These are phyloP conservation scores for Magnusiomyces ingens DNA, from an alignment of 1,139 yeast species.

Conservation along the genomic window DNA sequence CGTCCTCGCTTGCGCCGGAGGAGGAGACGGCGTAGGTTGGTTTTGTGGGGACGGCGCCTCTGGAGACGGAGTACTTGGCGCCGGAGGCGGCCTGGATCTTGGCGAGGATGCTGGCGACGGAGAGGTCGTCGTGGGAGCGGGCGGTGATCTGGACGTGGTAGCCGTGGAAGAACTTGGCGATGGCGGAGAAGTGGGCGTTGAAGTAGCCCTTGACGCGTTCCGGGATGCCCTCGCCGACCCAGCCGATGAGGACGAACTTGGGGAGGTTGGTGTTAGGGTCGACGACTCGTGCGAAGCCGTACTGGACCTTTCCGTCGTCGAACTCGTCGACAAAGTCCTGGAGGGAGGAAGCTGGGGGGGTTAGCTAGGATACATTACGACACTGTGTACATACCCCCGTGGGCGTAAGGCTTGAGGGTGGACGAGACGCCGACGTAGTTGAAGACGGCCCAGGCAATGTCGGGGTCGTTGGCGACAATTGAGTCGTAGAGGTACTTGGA, in stretches of 20 bases:
- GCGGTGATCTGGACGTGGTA: slow-evolving; percentile 96
- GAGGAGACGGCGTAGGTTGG: slow-evolving; percentile 32
- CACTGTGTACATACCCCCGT: slow-evolving; percentile 26
- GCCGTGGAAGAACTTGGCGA: slow-evolving; percentile 44
- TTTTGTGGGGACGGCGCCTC: slow-evolving; percentile 29
- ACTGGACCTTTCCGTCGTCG: slow-evolving; percentile 84
- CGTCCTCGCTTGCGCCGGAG: slow-evolving; percentile 38
- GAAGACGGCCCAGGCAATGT: slow-evolving; percentile 38
- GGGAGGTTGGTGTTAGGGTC: slow-evolving; percentile 87
- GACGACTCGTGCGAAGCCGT: slow-evolving; percentile 79
- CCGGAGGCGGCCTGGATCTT: slow-evolving; percentile 91
- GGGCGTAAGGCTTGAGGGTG: slow-evolving; percentile 31
- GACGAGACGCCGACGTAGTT: slow-evolving; percentile 35
- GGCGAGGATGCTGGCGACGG: slow-evolving; percentile 64
- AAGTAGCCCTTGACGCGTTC: slow-evolving; percentile 39
- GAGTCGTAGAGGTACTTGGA: slow-evolving; percentile 36
- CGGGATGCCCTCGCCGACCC: slow-evolving; percentile 55
- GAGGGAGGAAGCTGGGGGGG: slow-evolving; percentile 45
- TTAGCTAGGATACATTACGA: not conserved
- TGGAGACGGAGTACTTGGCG: slow-evolving; percentile 70
- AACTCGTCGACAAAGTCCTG: slow-evolving; percentile 75
- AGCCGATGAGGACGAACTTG: slow-evolving; percentile 79
- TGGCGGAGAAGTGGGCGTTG: slow-evolving; percentile 38
- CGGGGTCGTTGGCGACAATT: slow-evolving; percentile 38
- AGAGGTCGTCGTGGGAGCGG: slow-evolving; percentile 86